Evolutionary conservation across 805 yeast species (phyloP).

Genomic region (Blastobotrys parvus): DNA sequence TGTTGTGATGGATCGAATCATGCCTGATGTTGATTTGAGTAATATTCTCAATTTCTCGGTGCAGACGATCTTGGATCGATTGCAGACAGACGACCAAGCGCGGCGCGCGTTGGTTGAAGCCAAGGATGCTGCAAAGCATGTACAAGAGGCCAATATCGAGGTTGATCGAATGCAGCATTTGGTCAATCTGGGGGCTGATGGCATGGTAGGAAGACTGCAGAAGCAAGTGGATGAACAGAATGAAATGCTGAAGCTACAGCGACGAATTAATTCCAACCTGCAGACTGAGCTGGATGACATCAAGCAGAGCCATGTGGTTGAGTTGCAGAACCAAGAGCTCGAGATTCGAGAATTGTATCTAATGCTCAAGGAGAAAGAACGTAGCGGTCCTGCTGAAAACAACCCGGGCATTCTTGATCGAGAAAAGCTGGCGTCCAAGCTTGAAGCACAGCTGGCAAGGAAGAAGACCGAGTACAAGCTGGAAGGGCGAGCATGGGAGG

Average conservation of each 20-base stretch:
- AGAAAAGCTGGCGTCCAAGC: slow-evolving; percentile 22
- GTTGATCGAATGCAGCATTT: slow-evolving; percentile 56
- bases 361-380: slow-evolving; percentile 39
- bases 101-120: slow-evolving; percentile 56
- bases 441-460: slow-evolving; percentile 27
- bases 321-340: slow-evolving; percentile 39
- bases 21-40: slow-evolving; percentile 41
- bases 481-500: slow-evolving; percentile 35
- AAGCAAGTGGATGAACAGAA: slow-evolving; percentile 59
- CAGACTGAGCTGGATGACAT: slow-evolving; percentile 54
- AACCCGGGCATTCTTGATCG: slow-evolving; percentile 28
- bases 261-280: slow-evolving; percentile 54
- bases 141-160: slow-evolving; percentile 52
- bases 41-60: slow-evolving; percentile 71
- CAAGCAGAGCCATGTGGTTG: slow-evolving; percentile 33
- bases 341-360: slow-evolving; percentile 54
- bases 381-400: slow-evolving; percentile 2
- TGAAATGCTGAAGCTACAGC: slow-evolving; percentile 46
- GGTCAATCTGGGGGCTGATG: slow-evolving; percentile 68
- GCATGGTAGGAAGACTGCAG: slow-evolving; percentile 51
- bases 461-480: slow-evolving; percentile 34
- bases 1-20: slow-evolving; percentile 42
- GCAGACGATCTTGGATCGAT: slow-evolving; percentile 57
- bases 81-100: slow-evolving; percentile 83
- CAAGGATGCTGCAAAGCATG: slow-evolving; percentile 41